Evolutionary conservation across 495 filamentous ascomycete species (phyloP), one percentile per base, ranked within the genome.

Genomic region (Neurospora tetraspora): DNA sequence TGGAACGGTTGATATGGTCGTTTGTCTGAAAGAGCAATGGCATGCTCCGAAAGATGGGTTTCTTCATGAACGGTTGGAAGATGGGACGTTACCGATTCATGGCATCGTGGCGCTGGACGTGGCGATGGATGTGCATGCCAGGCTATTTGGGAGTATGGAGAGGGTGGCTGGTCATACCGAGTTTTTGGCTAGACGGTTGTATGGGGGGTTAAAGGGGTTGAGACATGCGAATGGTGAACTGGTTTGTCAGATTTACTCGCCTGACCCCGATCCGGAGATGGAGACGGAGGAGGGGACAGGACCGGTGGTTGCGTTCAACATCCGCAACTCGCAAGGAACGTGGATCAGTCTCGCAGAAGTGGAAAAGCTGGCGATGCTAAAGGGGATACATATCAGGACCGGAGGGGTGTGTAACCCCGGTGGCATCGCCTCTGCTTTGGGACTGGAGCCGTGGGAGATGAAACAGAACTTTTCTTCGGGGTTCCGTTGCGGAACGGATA

Each of bases 401-500:
- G 95, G 95, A 9, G 92, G 93, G 0, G 85, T 97, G 40, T 98
- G 95, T 82, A 97, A 97, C 74, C 95, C 95, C 0, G 95, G 94
- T 9, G 94, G 95, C 12, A 88, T 96, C 68, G 90, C 94, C 20
- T 77, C 81, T 1, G 87, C 86, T 38, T 86, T 97, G 23, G 85
- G 86, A 1, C 86, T 96, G 71, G 86, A 89, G 69, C 88, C 91
- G 4, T 89, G 89, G 85, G 93, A 97, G 79, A 90, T 97, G 84
- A 90, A 87, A 74, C 85, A 86, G 68, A 94, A 96, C 75, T 97
- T 93, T 77, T 91, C 89, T 2, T 88, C 91, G 3, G 95, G 95
- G 0, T 87, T 94, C 76, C 86, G 93, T 18, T 94, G 93, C 76
- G 92, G 91, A 18, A 86, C 91, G 71, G 93, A 93, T 18, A 88